Percentiles rank a stretch among this genome's conserved stretches.
These are phyloP conservation scores for Candida xiaguanensis DNA, from an alignment of 805 yeast species.

Conservation along the genomic window DNA sequence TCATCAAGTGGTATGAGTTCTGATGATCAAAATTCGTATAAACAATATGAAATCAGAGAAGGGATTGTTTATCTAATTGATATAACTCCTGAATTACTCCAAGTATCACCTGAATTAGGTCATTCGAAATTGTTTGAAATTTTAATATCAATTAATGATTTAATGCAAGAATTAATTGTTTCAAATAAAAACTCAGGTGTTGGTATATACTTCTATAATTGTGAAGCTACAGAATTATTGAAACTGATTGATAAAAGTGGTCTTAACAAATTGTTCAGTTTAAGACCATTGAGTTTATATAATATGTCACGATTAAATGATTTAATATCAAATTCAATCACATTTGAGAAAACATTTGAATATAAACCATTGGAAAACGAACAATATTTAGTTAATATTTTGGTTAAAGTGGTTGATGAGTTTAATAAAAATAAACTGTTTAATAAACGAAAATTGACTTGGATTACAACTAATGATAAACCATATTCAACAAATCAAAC, in stretches of 20 bases:
- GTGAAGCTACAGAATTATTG: constrained; percentile 26
- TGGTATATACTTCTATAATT: constrained; percentile 66
- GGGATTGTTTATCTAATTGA: constrained; percentile 65
- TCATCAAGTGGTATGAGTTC: not conserved
- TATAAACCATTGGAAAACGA: constrained; percentile 15
- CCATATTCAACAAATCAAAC: constrained; percentile 50
- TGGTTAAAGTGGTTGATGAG: constrained; percentile 54
- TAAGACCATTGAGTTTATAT: constrained; percentile 51
- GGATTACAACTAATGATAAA: constrained; percentile 71
- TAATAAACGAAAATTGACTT: constrained; percentile 56
- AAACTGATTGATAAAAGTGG: constrained; percentile 30
- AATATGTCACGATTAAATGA: constrained; percentile 57
- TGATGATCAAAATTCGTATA: constrained; percentile 17
- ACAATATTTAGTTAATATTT: constrained; percentile 32
- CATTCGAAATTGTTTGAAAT: constrained; percentile 49
- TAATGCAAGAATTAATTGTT: constrained; percentile 64
- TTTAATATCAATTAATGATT: constrained; percentile 52
- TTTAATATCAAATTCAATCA: constrained; percentile 41
- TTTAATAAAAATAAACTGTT: constrained; percentile 45
- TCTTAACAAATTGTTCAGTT: constrained; percentile 46
- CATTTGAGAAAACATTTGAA: constrained; percentile 4
- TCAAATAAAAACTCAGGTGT: constrained; percentile 66
- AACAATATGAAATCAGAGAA: constrained; percentile 52
- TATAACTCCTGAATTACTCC: constrained; percentile 44
- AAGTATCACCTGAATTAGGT: constrained; percentile 34